phyloP scores from a whole-genome alignment of 169 alveolate genomes.

The Plasmodium chabaudi region DNA sequence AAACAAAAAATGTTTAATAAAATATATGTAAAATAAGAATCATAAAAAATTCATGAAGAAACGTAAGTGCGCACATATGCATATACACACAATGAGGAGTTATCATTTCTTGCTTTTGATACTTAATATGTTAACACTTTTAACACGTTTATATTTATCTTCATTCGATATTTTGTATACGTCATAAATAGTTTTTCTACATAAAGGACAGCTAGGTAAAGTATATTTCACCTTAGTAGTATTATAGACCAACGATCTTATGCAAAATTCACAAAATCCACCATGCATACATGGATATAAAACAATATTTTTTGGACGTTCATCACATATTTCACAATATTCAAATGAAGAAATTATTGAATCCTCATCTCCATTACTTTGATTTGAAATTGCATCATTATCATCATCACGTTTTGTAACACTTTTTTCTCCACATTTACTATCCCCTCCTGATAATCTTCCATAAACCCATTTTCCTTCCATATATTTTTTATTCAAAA shows the following conservation, averaged over 20 bases:
- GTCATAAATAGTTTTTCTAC: conserved; percentile 54
- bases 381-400: background rate
- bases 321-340: conserved; percentile 77
- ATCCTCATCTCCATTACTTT: conserved; percentile 6
- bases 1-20: too few species aligned
- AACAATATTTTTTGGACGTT: conserved; percentile 63
- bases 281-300: conserved; percentile 77
- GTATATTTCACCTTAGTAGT: conserved; percentile 39
- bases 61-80: background rate
- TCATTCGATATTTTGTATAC: conserved; percentile 72
- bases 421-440: background rate
- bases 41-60: background rate
- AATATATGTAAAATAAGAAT: too few species aligned
- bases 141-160: conserved; percentile 29
- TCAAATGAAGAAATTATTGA: conserved; percentile 8
- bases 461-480: conserved; percentile 4
- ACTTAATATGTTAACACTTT: conserved; percentile 39
- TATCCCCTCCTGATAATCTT: background rate
- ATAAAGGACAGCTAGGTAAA: conserved; percentile 57
- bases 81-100: background rate
- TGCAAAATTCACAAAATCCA: conserved; percentile 73
- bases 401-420: conserved; percentile 4
- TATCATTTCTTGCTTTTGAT: conserved; percentile 30
- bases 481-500: conserved; percentile 20
- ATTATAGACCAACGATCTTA: conserved; percentile 60